Base-by-base conservation (phyloP, 768 basidiomycete genomes). In the Rhodotorula graminis region DNA sequence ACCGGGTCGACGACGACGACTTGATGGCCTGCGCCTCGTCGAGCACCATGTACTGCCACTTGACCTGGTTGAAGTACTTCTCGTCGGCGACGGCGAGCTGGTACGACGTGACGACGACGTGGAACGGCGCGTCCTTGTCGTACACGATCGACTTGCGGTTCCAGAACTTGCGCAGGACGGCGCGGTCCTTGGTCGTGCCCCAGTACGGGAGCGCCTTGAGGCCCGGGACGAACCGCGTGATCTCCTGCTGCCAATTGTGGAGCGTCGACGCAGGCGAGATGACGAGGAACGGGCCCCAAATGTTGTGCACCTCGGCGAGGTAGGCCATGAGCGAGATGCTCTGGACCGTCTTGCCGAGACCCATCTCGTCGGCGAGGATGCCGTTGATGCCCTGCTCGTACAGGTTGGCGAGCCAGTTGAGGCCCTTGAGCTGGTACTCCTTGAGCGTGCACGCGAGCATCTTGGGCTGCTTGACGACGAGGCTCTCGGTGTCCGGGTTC, bases 1-100 rank as follows among this genome's bases (percentile, higher is more conserved):
- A 99, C 56, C 96, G 86, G 16, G 92, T 90, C 81, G 91, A 93
- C 33, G 91, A 87, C 33, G 96, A 93, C 79, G 93, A 95, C 85
- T 99, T 99, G 85, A 99, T 98, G 68, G 97, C 97, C 82, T 99
- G 96, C 4, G 96, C 96, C 82, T 99, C 96, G 78, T 99, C 96
- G n/a, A 99, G 85, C 70, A 99, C 87, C 95, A 98, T 98, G 80
- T 98, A 99, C 82, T 99, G 96, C 96, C 96, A 99, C 79, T 93
- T 95, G 73, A 97, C 89, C 52, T 91, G 87, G 79, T 96, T 92
- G 82, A 99, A 95, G 82, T 99, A 96, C 77, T 97, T 92, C 79
- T 96, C 93, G 80, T 98, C 96, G 84, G 92, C 90, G 4, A 92
- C 93, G 61, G 95, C 88, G 79, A 99, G 82, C 78, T 97, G 95